Evolutionary conservation across 768 basidiomycete genomes (phyloP).

Genomic region (Pulveroboletus ravenelii): DNA sequence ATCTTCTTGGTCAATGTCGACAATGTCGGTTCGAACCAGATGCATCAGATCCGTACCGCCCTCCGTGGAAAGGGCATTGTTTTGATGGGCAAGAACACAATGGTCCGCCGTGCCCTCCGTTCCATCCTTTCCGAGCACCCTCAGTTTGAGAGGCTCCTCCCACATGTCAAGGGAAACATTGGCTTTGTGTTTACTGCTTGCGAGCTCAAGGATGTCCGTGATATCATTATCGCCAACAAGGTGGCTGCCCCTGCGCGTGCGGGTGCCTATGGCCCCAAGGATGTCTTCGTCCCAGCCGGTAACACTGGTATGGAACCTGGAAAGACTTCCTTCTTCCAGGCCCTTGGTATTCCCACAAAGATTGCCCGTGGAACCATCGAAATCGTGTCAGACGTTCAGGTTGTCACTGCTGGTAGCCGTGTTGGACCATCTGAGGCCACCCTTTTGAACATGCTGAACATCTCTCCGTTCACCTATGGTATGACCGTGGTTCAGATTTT

Average conservation of each 20-base stretch:
- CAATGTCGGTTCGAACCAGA: slow-evolving; percentile 99
- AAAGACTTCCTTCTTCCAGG: slow-evolving; percentile 99
- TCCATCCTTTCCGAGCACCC: slow-evolving; percentile 85
- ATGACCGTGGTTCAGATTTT: slow-evolving; percentile 98
- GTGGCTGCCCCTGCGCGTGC: slow-evolving; percentile 98
- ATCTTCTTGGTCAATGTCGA: slow-evolving; percentile 99
- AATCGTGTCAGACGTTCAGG: slow-evolving; percentile 96
- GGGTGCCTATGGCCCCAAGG: slow-evolving; percentile 89
- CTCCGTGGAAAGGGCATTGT: slow-evolving; percentile 97
- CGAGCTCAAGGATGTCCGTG: slow-evolving; percentile 94
- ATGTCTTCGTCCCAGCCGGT: slow-evolving; percentile 88
- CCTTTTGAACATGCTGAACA: slow-evolving; percentile 98
- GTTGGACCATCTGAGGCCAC: slow-evolving; percentile 98
- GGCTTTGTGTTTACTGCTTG: slow-evolving; percentile 95
- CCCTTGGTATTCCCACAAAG: slow-evolving; percentile 98
- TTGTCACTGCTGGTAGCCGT: slow-evolving; percentile 87
- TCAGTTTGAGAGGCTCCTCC: slow-evolving; percentile 94
- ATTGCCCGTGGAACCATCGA: slow-evolving; percentile 99
- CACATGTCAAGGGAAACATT: slow-evolving; percentile 94
- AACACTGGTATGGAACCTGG: slow-evolving; percentile 99
- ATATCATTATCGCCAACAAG: slow-evolving; percentile 92
- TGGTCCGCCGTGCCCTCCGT: slow-evolving; percentile 98
- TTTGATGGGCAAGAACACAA: slow-evolving; percentile 99
- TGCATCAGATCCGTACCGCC: slow-evolving; percentile 94
- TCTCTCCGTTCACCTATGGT: slow-evolving; percentile 99